Evolutionary conservation across 345 rosid genomes (phyloP), one percentile per base, ranked within the genome.

Genomic region (Eucalyptus shirleyi): DNA sequence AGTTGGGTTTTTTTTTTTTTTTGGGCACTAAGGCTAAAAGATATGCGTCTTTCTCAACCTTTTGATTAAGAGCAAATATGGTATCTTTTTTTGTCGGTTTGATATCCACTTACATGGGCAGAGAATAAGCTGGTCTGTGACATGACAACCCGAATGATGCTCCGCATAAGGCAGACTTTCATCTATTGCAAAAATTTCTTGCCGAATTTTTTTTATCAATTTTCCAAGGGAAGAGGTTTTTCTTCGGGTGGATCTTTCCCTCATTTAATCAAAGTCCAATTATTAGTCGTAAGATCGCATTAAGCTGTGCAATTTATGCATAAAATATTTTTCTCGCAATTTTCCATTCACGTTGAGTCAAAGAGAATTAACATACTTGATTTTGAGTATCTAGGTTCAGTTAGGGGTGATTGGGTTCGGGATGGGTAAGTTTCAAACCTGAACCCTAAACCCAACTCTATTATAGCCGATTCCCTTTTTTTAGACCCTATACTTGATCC

Each of bases 401-500:
- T 53, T 53, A 53, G 1, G 56, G 5, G 2, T 53, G 26, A 53
- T 53, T 1, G 2, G 5, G 5, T 53, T 4, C 0, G 2, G 11
- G 4, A 1, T 53, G 2, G 2, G 2, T 21, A 53, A 1, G 2
- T 53, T 53, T 53, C 0, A 7, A 0, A 53, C 0, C 0, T 53
- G 5, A 4, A 53, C 2, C 2, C 0, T 53, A 3, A 2, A 19
- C 0, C 11, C 0, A 0, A 51, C 0, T 8, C 0, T 21, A 53
- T 53, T 21, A 21, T 53, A 53, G 24, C 0, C 1, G 1, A 0
- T 53, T 53, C 26, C 26, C 0, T 53, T 53, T 21, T 53, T 21
- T 53, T 19, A 53, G 1, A 53, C 9, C 11, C 0, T 53, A 4
- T 21, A 21, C 11, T 2, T 8, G 11, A 2, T 21, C 21, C 11